Evolutionary conservation across 306 rosid genomes (phyloP).

Genomic region (Nissolia schottii): DNA sequence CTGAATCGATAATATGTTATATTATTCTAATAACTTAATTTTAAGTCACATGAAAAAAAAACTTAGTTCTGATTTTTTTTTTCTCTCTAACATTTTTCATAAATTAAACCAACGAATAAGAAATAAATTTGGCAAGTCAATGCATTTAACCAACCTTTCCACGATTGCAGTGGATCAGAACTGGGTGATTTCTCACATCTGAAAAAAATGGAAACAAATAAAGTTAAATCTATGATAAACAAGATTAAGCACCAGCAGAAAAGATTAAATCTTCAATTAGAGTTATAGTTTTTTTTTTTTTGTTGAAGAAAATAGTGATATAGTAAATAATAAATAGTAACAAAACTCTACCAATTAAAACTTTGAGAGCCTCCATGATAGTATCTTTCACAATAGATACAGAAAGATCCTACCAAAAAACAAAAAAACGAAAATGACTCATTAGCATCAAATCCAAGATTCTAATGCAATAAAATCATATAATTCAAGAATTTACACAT

Average conservation of each 20-base stretch:
- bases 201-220: background rate
- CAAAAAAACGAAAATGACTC: background rate
- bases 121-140: background rate
- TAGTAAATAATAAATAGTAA: background rate
- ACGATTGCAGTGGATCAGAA: constrained; percentile 29
- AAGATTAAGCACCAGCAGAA: background rate
- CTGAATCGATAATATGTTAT: no score
- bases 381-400: constrained; percentile 35
- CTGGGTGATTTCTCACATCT: constrained; percentile 37
- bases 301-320: no score
- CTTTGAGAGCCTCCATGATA: constrained; percentile 57
- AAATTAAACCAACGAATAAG: background rate
- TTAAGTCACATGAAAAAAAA: no score
- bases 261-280: background rate
- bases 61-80: no score
- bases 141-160: constrained; percentile 18
- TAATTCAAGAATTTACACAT: background rate
- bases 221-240: background rate
- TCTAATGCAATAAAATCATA: background rate
- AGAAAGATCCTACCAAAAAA: constrained; percentile 47
- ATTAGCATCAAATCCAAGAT: background rate
- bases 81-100: no score
- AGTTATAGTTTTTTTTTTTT: no score
- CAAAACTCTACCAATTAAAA: constrained; percentile 50
- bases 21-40: no score